Percentiles rank a stretch among this genome's conserved stretches.
Evolutionary conservation across 345 rosid genomes (phyloP).

Genomic region (rapeseed (Brassica napus)): DNA sequence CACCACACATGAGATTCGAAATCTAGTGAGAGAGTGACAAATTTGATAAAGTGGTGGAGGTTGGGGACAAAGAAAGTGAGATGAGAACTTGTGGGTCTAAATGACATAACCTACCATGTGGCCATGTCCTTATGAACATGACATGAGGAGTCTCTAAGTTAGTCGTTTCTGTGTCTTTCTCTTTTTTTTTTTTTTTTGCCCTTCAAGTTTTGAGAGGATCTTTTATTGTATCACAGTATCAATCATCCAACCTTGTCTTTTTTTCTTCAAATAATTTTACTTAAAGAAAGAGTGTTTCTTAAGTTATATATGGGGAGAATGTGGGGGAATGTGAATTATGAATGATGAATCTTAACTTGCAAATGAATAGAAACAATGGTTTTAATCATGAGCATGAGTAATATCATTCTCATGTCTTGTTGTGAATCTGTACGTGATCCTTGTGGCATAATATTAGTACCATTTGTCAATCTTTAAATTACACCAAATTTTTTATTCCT

Average conservation of each 20-base stretch:
- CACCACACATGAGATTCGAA: slow-evolving; percentile 45
- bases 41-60: slow-evolving; percentile 37
- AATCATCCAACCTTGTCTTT: neutral
- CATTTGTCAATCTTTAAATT: neutral
- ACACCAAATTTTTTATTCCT: neutral
- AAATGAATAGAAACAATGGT: slow-evolving; percentile 30
- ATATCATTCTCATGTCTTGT: slow-evolving; percentile 31
- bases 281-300: slow-evolving; percentile 20
- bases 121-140: slow-evolving; percentile 39
- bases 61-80: slow-evolving; percentile 45
- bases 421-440: slow-evolving; percentile 25
- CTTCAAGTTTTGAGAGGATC: slow-evolving; percentile 40
- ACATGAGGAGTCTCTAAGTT: slow-evolving; percentile 35
- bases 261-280: neutral
- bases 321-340: slow-evolving; percentile 15
- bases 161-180: slow-evolving; percentile 29
- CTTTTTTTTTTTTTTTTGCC: slow-evolving; percentile 22
- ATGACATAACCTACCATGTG: slow-evolving; percentile 46
- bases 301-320: slow-evolving; percentile 2
- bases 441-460: slow-evolving; percentile 2
- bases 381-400: slow-evolving; percentile 22
- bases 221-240: neutral
- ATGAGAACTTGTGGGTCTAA: slow-evolving; percentile 42
- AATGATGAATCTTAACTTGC: slow-evolving; percentile 36
- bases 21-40: slow-evolving; percentile 41